These are phyloP conservation scores for Neofusicoccum ribis DNA, from an alignment of 2,329 filamentous ascomycete genomes.

Conservation along the genomic window DNA sequence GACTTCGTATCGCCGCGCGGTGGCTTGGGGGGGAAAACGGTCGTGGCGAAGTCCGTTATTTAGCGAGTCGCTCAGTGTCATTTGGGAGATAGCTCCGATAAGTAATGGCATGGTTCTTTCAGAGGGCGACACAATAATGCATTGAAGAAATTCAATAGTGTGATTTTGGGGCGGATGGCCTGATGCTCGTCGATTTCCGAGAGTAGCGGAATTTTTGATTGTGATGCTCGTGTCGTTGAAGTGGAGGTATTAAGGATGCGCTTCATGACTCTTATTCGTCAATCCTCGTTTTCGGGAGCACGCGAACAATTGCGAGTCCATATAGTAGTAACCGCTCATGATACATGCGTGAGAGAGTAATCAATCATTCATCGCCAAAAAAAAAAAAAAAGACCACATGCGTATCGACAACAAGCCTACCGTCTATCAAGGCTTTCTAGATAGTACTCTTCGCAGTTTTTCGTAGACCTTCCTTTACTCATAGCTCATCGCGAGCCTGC, in stretches of 20 bases:
- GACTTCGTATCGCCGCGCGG: too few species aligned
- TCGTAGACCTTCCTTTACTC: neutral
- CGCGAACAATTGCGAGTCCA: neutral
- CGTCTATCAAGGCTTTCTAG: neutral
- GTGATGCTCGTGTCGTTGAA: neutral
- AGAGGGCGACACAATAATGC: too few species aligned
- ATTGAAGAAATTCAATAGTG: too few species aligned
- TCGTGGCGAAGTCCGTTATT: too few species aligned
- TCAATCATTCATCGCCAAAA: neutral
- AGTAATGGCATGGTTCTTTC: too few species aligned
- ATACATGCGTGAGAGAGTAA: neutral
- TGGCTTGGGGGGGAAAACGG: too few species aligned
- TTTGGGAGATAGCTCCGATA: too few species aligned
- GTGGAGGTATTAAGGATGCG: neutral
- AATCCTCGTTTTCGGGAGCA: neutral
- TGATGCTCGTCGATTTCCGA: neutral
- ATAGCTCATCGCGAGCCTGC: neutral
- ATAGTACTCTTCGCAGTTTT: neutral
- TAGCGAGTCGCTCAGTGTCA: too few species aligned
- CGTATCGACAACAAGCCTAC: neutral
- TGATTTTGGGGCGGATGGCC: too few species aligned
- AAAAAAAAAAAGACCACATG: neutral
- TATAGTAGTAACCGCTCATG: neutral
- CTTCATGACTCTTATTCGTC: neutral
- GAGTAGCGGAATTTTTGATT: neutral